Conservation (phyloP, 2,329 filamentous ascomycete genomes). For the Colletotrichum tofieldiae region DNA sequence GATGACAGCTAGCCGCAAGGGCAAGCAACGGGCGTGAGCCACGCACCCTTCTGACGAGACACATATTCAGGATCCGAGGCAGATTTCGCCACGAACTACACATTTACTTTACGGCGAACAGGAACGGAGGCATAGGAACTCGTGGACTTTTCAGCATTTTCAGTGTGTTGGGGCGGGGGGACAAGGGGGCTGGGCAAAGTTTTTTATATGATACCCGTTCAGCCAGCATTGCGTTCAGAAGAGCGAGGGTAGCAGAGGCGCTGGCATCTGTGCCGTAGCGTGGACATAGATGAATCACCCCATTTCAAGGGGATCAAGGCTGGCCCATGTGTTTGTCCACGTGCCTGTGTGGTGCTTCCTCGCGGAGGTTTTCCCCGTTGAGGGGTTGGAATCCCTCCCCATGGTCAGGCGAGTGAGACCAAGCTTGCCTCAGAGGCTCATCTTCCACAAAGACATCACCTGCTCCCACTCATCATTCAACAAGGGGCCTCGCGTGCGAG, state of each 20-base stretch:
- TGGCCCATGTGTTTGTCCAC: not conserved
- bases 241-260: conserved; percentile 4
- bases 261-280: not conserved
- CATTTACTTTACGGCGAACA: conserved; percentile 6
- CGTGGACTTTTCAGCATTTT: conserved; percentile 31
- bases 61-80: not conserved
- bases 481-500: not conserved
- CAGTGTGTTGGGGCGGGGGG: conserved; percentile 21
- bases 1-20: conserved; percentile 70
- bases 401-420: not conserved
- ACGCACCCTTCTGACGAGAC: not conserved
- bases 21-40: conserved; percentile 55
- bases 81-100: not conserved
- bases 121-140: not conserved
- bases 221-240: conserved; percentile 24
- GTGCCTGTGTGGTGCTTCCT: not conserved
- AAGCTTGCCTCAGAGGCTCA: not conserved
- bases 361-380: not conserved
- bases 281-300: conserved; percentile 12
- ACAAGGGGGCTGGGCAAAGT: conserved; percentile 8
- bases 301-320: not conserved
- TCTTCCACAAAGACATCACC: no score
- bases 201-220: conserved; percentile 41
- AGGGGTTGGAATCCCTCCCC: not conserved
- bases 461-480: not conserved